A percentile compares a stretch with the other conserved stretches of the same genome.
phyloP scores from a whole-genome alignment of 1,139 yeast genomes.

The Saccharomyces pastorianus region DNA sequence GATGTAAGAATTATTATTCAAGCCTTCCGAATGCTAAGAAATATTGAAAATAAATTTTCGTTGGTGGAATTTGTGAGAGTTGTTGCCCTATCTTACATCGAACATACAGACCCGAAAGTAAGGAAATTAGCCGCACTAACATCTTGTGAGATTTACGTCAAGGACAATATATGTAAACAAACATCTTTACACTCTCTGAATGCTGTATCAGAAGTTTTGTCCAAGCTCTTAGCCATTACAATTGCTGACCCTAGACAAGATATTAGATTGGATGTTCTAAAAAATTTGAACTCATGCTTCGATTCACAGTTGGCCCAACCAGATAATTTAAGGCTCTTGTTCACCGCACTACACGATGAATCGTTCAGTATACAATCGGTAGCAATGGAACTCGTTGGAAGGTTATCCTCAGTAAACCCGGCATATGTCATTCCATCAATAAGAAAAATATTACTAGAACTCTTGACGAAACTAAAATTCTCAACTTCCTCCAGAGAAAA shows the following conservation, averaged over 20 bases:
- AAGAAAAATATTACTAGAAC: conserved; percentile 76
- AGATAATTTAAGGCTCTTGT: conserved; percentile 72
- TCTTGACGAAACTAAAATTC: conserved; percentile 76
- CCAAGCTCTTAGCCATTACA: conserved; percentile 69
- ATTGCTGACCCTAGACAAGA: conserved; percentile 91
- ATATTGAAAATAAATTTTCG: conserved; percentile 68
- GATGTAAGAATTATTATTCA: conserved; percentile 31
- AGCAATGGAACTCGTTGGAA: conserved; percentile 74
- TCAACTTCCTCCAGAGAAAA: conserved; percentile 69
- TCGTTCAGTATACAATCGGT: conserved; percentile 72
- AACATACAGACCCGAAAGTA: conserved; percentile 70
- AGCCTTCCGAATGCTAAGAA: conserved; percentile 52
- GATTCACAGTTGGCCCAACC: conserved; percentile 94
- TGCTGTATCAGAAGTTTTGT: conserved; percentile 80
- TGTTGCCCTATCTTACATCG: conserved; percentile 73
- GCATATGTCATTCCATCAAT: conserved; percentile 92
- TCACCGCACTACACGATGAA: conserved; percentile 90
- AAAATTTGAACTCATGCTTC: conserved; percentile 62
- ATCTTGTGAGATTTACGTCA: conserved; percentile 67
- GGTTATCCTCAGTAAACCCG: conserved; percentile 80
- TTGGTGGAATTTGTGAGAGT: conserved; percentile 81
- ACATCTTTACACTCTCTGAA: conserved; percentile 75
- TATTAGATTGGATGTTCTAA: conserved; percentile 70
- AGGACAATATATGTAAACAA: conserved; percentile 80
- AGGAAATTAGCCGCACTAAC: conserved; percentile 81